A percentile compares a stretch with the other conserved stretches of the same genome.
Evolutionary conservation across 352 stramenopile species (phyloP).

Genomic region (Globisporangium cylindrosporum): DNA sequence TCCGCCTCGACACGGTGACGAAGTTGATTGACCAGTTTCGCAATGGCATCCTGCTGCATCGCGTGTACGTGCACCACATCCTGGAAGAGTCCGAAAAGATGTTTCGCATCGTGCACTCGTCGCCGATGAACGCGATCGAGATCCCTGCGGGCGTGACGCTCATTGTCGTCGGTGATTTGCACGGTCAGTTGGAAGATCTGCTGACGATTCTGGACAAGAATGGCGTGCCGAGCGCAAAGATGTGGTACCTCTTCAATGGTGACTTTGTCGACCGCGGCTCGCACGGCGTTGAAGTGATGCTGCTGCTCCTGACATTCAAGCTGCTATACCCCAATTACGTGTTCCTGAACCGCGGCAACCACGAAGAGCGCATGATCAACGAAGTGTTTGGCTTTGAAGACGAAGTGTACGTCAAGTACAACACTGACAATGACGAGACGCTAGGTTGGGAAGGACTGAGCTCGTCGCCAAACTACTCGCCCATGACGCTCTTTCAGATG

Average conservation of each 20-base stretch:
- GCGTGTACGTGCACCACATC: slow-evolving; percentile 74
- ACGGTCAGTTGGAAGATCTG: slow-evolving; percentile 93
- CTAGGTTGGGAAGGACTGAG: slow-evolving; percentile 54
- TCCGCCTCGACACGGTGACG: slow-evolving; percentile 75
- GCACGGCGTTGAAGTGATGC: slow-evolving; percentile 91
- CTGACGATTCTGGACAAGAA: slow-evolving; percentile 93
- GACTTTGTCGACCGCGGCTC: slow-evolving; percentile 95
- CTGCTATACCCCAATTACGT: slow-evolving; percentile 86
- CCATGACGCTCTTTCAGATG: slow-evolving; percentile 76
- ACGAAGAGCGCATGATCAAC: slow-evolving; percentile 94
- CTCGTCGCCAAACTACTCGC: slow-evolving; percentile 67
- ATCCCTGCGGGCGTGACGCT: slow-evolving; percentile 82
- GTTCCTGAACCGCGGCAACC: slow-evolving; percentile 94
- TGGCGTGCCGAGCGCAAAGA: slow-evolving; percentile 83
- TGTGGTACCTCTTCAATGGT: slow-evolving; percentile 95
- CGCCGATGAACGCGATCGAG: slow-evolving; percentile 71
- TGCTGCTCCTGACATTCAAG: slow-evolving; percentile 89
- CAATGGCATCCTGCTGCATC: slow-evolving; percentile 77
- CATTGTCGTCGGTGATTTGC: slow-evolving; percentile 91
- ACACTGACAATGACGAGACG: slow-evolving; percentile 74
- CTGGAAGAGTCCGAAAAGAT: slow-evolving; percentile 64
- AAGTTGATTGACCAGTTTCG: slow-evolving; percentile 84
- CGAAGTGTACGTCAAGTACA: slow-evolving; percentile 82
- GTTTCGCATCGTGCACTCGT: slow-evolving; percentile 41
- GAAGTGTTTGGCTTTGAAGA: slow-evolving; percentile 88